Percentiles rank a stretch among this genome's conserved stretches.
Evolutionary conservation across 768 basidiomycete genomes (phyloP).

Genomic region (Butyriboletus loyo): DNA sequence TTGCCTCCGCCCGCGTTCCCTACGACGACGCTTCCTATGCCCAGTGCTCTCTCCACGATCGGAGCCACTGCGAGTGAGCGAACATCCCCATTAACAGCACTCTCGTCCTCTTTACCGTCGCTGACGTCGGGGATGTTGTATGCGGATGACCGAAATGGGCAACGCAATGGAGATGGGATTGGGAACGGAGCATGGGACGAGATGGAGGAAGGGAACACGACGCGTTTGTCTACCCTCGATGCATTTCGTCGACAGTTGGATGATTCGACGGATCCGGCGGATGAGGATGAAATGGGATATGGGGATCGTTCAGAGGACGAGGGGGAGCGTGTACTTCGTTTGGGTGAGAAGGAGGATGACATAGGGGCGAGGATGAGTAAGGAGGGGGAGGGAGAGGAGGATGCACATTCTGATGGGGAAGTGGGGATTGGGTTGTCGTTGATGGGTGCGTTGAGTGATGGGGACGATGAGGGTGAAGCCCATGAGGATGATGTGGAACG

Average conservation of each 20-base stretch:
- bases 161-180: background rate
- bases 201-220: constrained; percentile 17
- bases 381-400: constrained; percentile 3
- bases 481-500: constrained; percentile 4
- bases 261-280: constrained; percentile 6
- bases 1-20: constrained; percentile 16
- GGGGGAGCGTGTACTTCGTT: background rate
- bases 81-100: constrained; percentile 14
- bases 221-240: constrained; percentile 24
- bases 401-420: constrained; percentile 53
- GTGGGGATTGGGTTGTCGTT: constrained; percentile 69
- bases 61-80: constrained; percentile 11
- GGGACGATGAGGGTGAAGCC: constrained; percentile 23
- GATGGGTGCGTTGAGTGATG: constrained; percentile 47
- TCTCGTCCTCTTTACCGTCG: constrained; percentile 12
- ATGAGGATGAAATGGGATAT: constrained; percentile 3
- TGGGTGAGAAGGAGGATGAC: constrained; percentile 5
- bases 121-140: background rate
- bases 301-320: constrained; percentile 9
- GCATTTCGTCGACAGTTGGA: constrained; percentile 21
- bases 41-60: background rate
- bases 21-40: background rate
- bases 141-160: background rate
- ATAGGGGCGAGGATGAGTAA: background rate
- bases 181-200: constrained; percentile 1